Evolutionary conservation across 2,329 filamentous ascomycete genomes (phyloP).

Genomic region (Fusarium secorum): DNA sequence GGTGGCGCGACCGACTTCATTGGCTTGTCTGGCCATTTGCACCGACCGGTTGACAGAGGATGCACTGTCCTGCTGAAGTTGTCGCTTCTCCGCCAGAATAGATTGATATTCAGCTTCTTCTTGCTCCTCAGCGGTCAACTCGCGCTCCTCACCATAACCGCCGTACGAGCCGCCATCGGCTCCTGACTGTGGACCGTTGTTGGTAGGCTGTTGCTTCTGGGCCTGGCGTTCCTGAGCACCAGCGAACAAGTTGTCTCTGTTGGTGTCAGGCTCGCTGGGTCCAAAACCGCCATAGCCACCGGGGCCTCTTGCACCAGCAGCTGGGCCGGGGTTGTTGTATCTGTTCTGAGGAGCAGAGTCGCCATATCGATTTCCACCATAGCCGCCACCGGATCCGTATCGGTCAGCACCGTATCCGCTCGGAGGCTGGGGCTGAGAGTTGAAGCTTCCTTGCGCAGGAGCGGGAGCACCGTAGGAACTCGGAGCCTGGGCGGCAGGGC

Average conservation of each 20-base stretch:
- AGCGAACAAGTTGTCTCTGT: constrained; percentile 70
- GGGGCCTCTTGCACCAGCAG: constrained; percentile 53
- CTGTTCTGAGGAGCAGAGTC: constrained; percentile 61
- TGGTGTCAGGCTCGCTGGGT: constrained; percentile 56
- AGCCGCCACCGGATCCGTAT: constrained; percentile 59
- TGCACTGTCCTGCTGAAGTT: constrained; percentile 80
- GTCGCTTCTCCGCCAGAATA: constrained; percentile 60
- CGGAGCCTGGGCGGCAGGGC: constrained; percentile 44
- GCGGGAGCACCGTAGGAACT: constrained; percentile 36
- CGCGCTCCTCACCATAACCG: constrained; percentile 72
- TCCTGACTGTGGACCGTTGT: constrained; percentile 39
- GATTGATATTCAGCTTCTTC: constrained; percentile 76
- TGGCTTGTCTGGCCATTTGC: constrained; percentile 54
- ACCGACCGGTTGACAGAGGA: constrained; percentile 51
- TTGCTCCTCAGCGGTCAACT: constrained; percentile 82
- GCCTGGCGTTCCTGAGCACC: constrained; percentile 61
- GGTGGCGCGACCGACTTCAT: constrained; percentile 71
- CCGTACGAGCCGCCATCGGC: constrained; percentile 50
- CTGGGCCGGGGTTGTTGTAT: constrained; percentile 55
- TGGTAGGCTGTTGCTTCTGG: constrained; percentile 46
- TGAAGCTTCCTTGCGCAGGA: constrained; percentile 31
- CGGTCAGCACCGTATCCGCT: constrained; percentile 62
- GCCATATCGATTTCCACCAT: constrained; percentile 63
- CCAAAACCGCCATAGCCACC: constrained; percentile 70
- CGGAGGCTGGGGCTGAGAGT: constrained; percentile 38